Percentiles rank a stretch among this genome's conserved stretches.
phyloP scores from a whole-genome alignment of 1,139 yeast species.

The Casaregolazyma suthepensis region DNA sequence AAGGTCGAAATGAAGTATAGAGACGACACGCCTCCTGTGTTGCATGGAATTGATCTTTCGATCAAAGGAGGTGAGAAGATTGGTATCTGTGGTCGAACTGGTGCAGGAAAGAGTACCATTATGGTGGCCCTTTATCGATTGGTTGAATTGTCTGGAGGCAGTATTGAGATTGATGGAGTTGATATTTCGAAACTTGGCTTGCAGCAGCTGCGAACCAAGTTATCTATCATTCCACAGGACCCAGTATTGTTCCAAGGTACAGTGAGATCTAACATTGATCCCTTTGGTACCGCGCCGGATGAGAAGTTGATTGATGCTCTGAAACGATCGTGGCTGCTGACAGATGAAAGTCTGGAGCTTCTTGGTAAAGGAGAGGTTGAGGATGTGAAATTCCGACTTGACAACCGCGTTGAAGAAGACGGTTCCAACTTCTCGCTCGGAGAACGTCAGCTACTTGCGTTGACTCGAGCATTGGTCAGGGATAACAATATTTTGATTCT shows the following conservation, averaged over 20 bases:
- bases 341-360: constrained; percentile 34
- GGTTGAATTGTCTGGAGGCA: constrained; percentile 50
- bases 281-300: constrained; percentile 50
- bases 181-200: constrained; percentile 55
- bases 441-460: constrained; percentile 67
- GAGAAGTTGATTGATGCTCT: constrained; percentile 51
- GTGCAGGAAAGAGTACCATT: constrained; percentile 72
- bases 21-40: constrained; percentile 66
- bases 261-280: constrained; percentile 61
- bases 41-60: constrained; percentile 46
- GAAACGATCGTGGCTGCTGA: constrained; percentile 51
- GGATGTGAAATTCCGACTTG: constrained; percentile 63
- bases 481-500: constrained; percentile 60
- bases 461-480: constrained; percentile 73
- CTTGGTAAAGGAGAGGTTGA: constrained; percentile 14
- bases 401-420: constrained; percentile 65
- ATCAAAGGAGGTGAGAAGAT: constrained; percentile 53
- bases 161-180: constrained; percentile 51
- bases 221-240: constrained; percentile 75
- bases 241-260: constrained; percentile 68
- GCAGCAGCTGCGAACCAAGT: constrained; percentile 49
- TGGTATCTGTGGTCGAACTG: constrained; percentile 76
- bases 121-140: constrained; percentile 61
- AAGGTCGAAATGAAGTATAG: constrained; percentile 65
- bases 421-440: constrained; percentile 74